A percentile compares a stretch with the other conserved stretches of the same genome.
phyloP scores from a whole-genome alignment of 345 rosid species.

The Carallia pectinifolia region DNA sequence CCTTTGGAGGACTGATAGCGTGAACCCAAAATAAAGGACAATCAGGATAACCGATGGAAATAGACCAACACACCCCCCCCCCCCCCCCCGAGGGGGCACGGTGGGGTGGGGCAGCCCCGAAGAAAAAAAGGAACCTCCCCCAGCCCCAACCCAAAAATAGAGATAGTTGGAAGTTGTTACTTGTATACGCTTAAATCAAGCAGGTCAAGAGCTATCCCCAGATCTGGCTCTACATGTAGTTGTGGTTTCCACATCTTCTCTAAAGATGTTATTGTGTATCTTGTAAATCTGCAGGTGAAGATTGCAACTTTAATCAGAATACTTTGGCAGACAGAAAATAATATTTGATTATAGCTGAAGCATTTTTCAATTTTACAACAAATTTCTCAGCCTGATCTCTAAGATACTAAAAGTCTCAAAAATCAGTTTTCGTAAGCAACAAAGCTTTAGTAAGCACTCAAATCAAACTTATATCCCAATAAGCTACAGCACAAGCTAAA shows the following conservation, averaged over 20 bases:
- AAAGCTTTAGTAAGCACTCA: neutral
- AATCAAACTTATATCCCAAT: neutral
- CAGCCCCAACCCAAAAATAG: constrained; percentile 3
- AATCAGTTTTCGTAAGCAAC: neutral
- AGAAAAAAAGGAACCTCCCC: neutral
- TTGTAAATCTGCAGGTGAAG: constrained; percentile 62
- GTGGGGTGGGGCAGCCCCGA: no score
- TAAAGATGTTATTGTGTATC: constrained; percentile 78
- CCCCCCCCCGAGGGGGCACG: neutral
- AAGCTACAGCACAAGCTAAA: neutral
- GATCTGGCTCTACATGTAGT: constrained; percentile 93
- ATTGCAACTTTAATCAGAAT: constrained; percentile 8
- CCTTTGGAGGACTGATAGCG: constrained; percentile 58
- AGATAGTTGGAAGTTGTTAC: constrained; percentile 38
- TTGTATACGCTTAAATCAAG: constrained; percentile 96
- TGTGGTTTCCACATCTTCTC: constrained; percentile 91
- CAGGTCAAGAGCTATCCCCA: constrained; percentile 94
- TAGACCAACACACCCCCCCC: neutral
- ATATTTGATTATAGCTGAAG: constrained; percentile 2
- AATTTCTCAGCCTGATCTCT: neutral
- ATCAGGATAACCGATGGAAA: constrained; percentile 13
- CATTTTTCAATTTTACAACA: neutral
- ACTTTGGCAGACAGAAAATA: constrained; percentile 7
- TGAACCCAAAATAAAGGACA: constrained; percentile 10
- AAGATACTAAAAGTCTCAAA: neutral